Evolutionary conservation across 192 early-diverging fungal genomes (phyloP), one percentile per base, ranked within the genome.

Genomic region (Backusella sp.): DNA sequence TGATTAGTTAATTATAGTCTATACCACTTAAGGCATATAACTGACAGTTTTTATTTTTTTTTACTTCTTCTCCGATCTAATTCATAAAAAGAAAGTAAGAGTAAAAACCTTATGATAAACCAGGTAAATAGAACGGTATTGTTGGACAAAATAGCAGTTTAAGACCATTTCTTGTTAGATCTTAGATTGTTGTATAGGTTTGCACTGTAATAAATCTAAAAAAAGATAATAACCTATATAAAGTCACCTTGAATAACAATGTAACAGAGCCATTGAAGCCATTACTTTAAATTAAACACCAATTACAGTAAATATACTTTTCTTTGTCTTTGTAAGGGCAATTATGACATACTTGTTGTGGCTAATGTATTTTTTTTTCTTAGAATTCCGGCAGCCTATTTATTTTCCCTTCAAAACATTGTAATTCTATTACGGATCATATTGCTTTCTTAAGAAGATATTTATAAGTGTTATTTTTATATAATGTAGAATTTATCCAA

Each of bases 301-400:
- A 62, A 62, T 62, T 11, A 12, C 11, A 62, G 56, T 62, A 62
- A 62, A 62, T 62, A 14, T 62, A 14, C 3, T 62, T 14, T 26
- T 62, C 56, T 28, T 62, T 28, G 21, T 28, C 56, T 62, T 62
- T 28, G 56, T 26, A 62, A 62, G n/a, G 26, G 56, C 56, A 28
- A 62, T 62, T 62, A 62, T 62, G 26, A 62, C 56, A 62, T 62
- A 62, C 56, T 62, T 28, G 56, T 62, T 62, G 56, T 62, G 56
- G 56, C 23, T 62, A 62, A 62, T 62, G 23, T 19, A 28, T 62
- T 28, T 62, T 62, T 56, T 62, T 62, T 59, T 59, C 53, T 59
- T 26, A 59, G 53, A 59, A 59, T 59, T 59, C 53, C 1, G 11
- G 23, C 11, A 59, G 53, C 23, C 6, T 59, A 59, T 59, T 59